These are phyloP conservation scores for Wickerhamomyces queroliae DNA, from an alignment of 805 yeast species.

Conservation along the genomic window DNA sequence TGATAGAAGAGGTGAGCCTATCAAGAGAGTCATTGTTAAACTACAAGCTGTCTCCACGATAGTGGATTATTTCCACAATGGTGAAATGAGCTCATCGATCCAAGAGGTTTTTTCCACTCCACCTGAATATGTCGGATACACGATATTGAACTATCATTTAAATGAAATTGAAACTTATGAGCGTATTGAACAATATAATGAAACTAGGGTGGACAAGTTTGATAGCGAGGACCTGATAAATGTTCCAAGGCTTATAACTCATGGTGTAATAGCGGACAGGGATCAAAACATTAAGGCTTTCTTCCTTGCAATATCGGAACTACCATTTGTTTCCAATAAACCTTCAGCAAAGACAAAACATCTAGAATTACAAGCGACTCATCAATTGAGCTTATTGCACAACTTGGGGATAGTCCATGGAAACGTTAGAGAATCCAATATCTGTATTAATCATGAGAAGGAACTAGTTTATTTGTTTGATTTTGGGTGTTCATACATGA, in stretches of 20 bases:
- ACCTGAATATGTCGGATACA: background rate
- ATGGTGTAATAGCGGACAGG: background rate
- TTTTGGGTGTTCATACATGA: background rate
- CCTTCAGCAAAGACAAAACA: background rate
- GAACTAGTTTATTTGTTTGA: background rate
- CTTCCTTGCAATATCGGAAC: background rate
- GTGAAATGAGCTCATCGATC: background rate
- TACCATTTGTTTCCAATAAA: background rate
- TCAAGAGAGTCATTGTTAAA: background rate
- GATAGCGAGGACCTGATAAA: background rate
- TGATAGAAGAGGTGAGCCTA: background rate
- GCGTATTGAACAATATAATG: background rate
- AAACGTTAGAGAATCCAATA: background rate
- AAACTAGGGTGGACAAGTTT: background rate
- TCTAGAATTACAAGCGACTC: background rate
- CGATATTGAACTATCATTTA: background rate
- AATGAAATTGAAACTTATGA: background rate
- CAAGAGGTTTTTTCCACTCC: background rate
- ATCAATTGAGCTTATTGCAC: background rate
- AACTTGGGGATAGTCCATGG: background rate
- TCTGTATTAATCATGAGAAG: background rate
- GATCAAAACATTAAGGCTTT: background rate
- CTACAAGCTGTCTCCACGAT: background rate
- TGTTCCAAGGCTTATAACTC: background rate
- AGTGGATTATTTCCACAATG: background rate